phyloP scores from a whole-genome alignment of 2,329 filamentous ascomycete species.

The Cryoendolithus antarcticus region DNA sequence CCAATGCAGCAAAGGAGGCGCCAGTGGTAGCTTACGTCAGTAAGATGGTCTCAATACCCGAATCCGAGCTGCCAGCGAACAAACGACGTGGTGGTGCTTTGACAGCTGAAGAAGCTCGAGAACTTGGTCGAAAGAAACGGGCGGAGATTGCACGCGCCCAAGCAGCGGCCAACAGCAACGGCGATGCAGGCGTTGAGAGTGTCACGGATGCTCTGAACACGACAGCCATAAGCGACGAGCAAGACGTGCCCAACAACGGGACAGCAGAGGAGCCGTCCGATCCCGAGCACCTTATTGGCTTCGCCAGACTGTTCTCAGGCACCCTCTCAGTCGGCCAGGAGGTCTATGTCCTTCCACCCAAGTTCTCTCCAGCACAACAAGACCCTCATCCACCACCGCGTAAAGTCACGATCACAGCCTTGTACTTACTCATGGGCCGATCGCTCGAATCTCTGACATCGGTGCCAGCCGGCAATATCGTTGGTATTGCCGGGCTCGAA shows the following conservation, averaged over 20 bases:
- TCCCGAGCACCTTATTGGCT: slow-evolving; percentile 82
- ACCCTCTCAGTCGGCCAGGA: slow-evolving; percentile 79
- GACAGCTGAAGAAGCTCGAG: slow-evolving; percentile 79
- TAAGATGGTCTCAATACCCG: slow-evolving; percentile 93
- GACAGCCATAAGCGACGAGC: slow-evolving; percentile 45
- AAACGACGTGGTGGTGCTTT: slow-evolving; percentile 60
- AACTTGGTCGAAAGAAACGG: slow-evolving; percentile 75
- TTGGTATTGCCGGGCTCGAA: slow-evolving; percentile 85
- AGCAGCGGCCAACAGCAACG: slow-evolving; percentile 38
- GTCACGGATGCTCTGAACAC: slow-evolving; percentile 50
- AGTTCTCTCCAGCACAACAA: slow-evolving; percentile 74
- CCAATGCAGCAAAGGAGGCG: slow-evolving; percentile 56
- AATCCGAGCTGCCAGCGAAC: slow-evolving; percentile 83
- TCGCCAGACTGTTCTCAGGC: slow-evolving; percentile 86
- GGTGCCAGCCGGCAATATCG: slow-evolving; percentile 87
- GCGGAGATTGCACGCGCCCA: slow-evolving; percentile 77
- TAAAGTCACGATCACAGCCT: slow-evolving; percentile 70
- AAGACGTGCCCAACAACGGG: slow-evolving; percentile 35
- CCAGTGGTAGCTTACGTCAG: slow-evolving; percentile 91
- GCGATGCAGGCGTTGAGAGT: slow-evolving; percentile 38
- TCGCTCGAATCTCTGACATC: slow-evolving; percentile 69
- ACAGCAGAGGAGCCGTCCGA: slow-evolving; percentile 46
- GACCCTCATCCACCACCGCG: slow-evolving; percentile 60
- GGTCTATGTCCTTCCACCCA: slow-evolving; percentile 82
- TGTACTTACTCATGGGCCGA: slow-evolving; percentile 94